Percentiles rank a stretch among this genome's conserved stretches.
phyloP scores from a whole-genome alignment of 257 asterid species.

The Ocimum tenuiflorum region DNA sequence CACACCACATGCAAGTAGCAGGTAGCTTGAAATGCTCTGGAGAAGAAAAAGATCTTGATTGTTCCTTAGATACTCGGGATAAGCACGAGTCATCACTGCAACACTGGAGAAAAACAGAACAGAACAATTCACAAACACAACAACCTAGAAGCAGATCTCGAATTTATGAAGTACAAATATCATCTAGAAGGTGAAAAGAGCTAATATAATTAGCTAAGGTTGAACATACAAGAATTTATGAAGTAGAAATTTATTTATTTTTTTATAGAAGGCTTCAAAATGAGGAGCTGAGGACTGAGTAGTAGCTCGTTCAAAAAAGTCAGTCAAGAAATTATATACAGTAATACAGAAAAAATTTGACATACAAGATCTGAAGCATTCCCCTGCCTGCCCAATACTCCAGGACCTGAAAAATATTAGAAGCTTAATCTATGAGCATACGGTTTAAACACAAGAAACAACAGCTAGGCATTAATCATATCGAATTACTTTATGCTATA shows the following conservation, averaged over 20 bases:
- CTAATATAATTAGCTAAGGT: background rate
- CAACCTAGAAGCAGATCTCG: constrained; percentile 1
- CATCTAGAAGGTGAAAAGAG: background rate
- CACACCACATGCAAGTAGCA: constrained; percentile 77
- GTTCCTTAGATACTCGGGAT: constrained; percentile 55
- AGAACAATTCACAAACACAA: constrained; percentile 4
- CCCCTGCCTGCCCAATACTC: constrained; percentile 96
- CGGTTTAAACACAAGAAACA: background rate
- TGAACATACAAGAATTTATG: background rate
- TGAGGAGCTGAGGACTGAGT: background rate
- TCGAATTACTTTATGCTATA: background rate
- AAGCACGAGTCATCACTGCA: constrained; percentile 99
- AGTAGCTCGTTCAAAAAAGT: background rate
- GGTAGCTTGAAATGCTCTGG: constrained; percentile 80
- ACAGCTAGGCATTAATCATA: background rate
- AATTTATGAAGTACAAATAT: background rate
- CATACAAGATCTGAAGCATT: constrained; percentile 98
- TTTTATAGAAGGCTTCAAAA: no score
- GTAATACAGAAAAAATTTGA: constrained; percentile 7
- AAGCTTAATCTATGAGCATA: constrained; percentile 4
- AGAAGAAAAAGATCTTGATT: constrained; percentile 60
- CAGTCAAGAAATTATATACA: constrained; percentile 6
- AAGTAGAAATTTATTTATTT: no score
- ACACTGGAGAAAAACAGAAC: constrained; percentile 46
- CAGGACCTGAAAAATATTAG: constrained; percentile 56